Evolutionary conservation across 306 rosid genomes (phyloP).

Genomic region (Cicer bijugum): DNA sequence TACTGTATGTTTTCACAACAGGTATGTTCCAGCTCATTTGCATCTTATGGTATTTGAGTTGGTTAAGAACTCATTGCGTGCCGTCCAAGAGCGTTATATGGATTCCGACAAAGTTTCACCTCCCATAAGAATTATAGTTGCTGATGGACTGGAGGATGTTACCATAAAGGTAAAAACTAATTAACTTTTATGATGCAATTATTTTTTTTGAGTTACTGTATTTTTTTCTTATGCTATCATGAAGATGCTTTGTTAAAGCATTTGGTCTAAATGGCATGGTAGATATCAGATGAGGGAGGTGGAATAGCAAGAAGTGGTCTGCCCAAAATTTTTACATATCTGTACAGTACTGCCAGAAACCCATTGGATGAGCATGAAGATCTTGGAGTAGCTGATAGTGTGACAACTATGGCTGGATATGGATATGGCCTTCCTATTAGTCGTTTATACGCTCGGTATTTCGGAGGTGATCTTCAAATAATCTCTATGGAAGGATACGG

Average conservation of each 20-base stretch:
- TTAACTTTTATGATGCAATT: conserved; percentile 8
- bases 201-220: not conserved
- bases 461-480: conserved; percentile 93
- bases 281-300: conserved; percentile 86
- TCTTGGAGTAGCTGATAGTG: conserved; percentile 63
- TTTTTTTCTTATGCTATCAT: not conserved
- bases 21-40: conserved; percentile 94
- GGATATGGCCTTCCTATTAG: conserved; percentile 91
- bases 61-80: conserved; percentile 95
- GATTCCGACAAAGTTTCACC: conserved; percentile 80
- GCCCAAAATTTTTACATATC: conserved; percentile 82
- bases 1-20: conserved; percentile 43
- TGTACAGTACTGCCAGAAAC: conserved; percentile 83
- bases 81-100: conserved; percentile 86
- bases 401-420: conserved; percentile 86
- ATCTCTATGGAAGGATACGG: conserved; percentile 99
- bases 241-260: conserved; percentile 22
- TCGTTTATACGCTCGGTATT: conserved; percentile 84
- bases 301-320: conserved; percentile 87
- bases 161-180: conserved; percentile 57
- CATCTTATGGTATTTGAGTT: conserved; percentile 98
- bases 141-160: conserved; percentile 95
- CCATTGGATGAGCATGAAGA: conserved; percentile 77
- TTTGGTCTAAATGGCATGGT: conserved; percentile 32
- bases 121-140: conserved; percentile 81